These are phyloP conservation scores for Thalassiosira oceanica DNA, from an alignment of 352 stramenopile genomes.

Conservation along the genomic window DNA sequence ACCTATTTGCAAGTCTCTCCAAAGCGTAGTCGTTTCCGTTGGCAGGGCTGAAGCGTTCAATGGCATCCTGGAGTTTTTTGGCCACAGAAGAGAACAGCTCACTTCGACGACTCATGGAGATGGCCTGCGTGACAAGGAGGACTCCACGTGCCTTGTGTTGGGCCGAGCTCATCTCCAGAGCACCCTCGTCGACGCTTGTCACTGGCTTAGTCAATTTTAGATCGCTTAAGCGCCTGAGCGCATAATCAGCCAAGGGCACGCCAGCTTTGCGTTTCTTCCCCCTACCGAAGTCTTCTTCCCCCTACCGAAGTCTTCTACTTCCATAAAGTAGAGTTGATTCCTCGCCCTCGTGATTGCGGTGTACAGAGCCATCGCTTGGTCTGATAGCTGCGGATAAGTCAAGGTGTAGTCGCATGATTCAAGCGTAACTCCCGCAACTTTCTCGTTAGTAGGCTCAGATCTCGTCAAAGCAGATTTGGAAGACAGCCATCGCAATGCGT, in stretches of 20 bases:
- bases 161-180: constrained; percentile 22
- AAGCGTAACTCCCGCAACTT: constrained; percentile 7
- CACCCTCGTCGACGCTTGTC: constrained; percentile 14
- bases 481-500: constrained; percentile 13
- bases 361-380: constrained; percentile 29
- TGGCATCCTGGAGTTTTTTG: constrained; percentile 20
- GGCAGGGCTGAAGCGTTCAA: constrained; percentile 3
- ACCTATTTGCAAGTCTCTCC: constrained; percentile 11
- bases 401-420: constrained; percentile 21
- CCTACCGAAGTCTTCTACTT: constrained; percentile 1
- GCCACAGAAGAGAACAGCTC: constrained; percentile 15
- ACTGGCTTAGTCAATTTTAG: constrained; percentile 13
- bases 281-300: too few relatives aligned
- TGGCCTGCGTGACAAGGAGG: constrained; percentile 13
- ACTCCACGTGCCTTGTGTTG: constrained; percentile 29
- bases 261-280: too few relatives aligned
- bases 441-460: constrained; percentile 7
- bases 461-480: constrained; percentile 3
- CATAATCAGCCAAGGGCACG: constrained; percentile 16
- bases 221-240: constrained; percentile 10
- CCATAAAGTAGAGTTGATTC: constrained; percentile 30
- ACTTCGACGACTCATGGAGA: constrained; percentile 16
- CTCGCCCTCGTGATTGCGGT: constrained; percentile 21
- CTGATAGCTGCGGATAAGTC: constrained; percentile 7
- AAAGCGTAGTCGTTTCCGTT: constrained; percentile 25